Conservation (phyloP, 2,329 filamentous ascomycete genomes). For the Sphaerulina musiva region DNA sequence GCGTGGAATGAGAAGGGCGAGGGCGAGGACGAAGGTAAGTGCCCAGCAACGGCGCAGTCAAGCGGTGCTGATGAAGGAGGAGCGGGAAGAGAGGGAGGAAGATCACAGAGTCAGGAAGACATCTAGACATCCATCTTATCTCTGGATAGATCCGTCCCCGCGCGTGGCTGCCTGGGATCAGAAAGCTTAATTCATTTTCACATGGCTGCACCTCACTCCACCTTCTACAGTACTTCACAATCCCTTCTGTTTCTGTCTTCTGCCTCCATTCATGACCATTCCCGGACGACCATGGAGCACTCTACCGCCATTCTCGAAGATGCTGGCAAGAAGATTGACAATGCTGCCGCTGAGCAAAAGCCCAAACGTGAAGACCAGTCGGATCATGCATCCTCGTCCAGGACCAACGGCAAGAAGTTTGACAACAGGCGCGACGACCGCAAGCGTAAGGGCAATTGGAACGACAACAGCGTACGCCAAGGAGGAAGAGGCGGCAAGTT, state of each 20-base stretch:
- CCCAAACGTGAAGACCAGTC: slow-evolving; percentile 6
- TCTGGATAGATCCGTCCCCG: not conserved
- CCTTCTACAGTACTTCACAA: not conserved
- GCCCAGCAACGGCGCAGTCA: slow-evolving; percentile 23
- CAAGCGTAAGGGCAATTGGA: slow-evolving; percentile 30
- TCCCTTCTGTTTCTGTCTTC: not conserved
- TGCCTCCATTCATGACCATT: slow-evolving; percentile 1
- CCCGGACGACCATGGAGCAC: slow-evolving; percentile 27
- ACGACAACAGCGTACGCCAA: slow-evolving; percentile 22
- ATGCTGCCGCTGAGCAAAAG: slow-evolving; percentile 14
- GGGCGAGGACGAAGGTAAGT: not conserved
- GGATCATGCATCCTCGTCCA: slow-evolving; percentile 2
- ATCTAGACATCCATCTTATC: not conserved
- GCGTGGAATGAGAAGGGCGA: too few relatives aligned
- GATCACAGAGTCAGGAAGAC: too few relatives aligned
- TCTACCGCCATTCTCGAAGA: slow-evolving; percentile 31
- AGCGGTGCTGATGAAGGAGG: slow-evolving; percentile 26
- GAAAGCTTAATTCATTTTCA: slow-evolving; percentile 2
- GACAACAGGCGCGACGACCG: slow-evolving; percentile 16
- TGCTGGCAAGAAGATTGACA: slow-evolving; percentile 21
- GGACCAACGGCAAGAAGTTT: slow-evolving; percentile 11
- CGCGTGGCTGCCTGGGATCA: not conserved
- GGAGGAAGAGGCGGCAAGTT: slow-evolving; percentile 22
- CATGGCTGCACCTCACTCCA: not conserved
- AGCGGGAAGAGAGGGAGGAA: not conserved